Evolutionary conservation across 2,329 filamentous ascomycete species (phyloP), one percentile per base, ranked within the genome.

Genomic region (Penicillium hordei): DNA sequence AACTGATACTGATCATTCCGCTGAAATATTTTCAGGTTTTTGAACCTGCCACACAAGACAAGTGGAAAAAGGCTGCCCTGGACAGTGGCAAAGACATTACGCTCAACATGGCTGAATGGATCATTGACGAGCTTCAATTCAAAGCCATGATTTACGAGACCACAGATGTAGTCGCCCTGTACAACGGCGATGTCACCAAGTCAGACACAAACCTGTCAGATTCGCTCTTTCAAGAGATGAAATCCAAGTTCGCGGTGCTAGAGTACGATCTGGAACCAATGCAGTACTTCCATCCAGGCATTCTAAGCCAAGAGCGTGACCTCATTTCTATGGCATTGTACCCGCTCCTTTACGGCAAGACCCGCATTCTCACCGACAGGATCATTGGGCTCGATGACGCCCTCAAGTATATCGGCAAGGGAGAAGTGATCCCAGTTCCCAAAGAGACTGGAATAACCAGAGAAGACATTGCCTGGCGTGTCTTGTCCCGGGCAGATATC

Each of bases 261-360:
- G 81, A 87, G 58, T 70, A 81, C 19, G 76, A 82, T 0, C 79
- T 81, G 5, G 7, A 53, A 0, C 79, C 82, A 7, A 54, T 76
- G 34, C 81, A 82, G 60, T 86, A 88, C 68, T 89, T 82, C 80
- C 84, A 88, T 67, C 86, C 86, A 0, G 75, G 79, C 2, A 82
- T 78, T 2, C 72, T 82, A 21, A 70, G 72, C 0, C 80, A 79
- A 58, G 85, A 89, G 1, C 79, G 86, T 0, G 82, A 89, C 65
- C 73, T 89, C 1, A 79, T 89, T 5, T 81, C 89, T 61, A 86
- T 86, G 1, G 89, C 85, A 0, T 74, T 89, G 7, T 89, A 81
- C 61, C 85, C 86, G 0, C 70, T 89, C 0, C 68, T 71, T 2
- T 73, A 70, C 48, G 71, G 71, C n/a, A 64, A 61, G 34, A 68